These are phyloP conservation scores for Polyporus arcularius DNA, from an alignment of 768 basidiomycete genomes.

Conservation along the genomic window DNA sequence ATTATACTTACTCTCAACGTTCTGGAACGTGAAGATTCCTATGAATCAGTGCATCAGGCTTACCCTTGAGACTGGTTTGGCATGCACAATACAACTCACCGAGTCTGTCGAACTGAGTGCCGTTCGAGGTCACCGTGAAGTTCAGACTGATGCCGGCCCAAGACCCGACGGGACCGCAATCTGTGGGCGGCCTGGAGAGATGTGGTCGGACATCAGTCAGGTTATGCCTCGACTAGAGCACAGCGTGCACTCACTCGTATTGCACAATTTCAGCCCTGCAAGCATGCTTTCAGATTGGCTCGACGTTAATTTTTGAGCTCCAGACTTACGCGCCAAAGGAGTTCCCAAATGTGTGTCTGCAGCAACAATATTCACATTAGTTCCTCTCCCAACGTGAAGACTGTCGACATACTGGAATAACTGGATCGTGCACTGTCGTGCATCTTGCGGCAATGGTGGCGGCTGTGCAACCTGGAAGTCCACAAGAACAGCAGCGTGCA, in stretches of 20 bases:
- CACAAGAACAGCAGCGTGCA: constrained; percentile 33
- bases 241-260: constrained; percentile 46
- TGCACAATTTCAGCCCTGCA: constrained; percentile 64
- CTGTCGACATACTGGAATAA: constrained; percentile 54
- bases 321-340: constrained; percentile 66
- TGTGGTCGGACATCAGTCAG: not conserved
- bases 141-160: constrained; percentile 79
- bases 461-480: constrained; percentile 78
- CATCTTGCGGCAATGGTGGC: constrained; percentile 61
- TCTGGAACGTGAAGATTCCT: constrained; percentile 72
- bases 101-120: constrained; percentile 71
- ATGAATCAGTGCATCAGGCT: not conserved
- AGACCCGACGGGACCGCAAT: constrained; percentile 68
- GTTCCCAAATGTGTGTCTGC: constrained; percentile 69
- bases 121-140: constrained; percentile 77
- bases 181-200: constrained; percentile 59
- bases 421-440: constrained; percentile 62
- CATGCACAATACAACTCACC: constrained; percentile 6
- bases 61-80: too few species aligned
- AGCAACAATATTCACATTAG: not conserved
- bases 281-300: not conserved
- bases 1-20: constrained; percentile 64
- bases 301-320: too few species aligned
- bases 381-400: not conserved
- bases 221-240: not conserved